Conservation (phyloP, 179 eudicot genomes). For the Silene noctiflora region DNA sequence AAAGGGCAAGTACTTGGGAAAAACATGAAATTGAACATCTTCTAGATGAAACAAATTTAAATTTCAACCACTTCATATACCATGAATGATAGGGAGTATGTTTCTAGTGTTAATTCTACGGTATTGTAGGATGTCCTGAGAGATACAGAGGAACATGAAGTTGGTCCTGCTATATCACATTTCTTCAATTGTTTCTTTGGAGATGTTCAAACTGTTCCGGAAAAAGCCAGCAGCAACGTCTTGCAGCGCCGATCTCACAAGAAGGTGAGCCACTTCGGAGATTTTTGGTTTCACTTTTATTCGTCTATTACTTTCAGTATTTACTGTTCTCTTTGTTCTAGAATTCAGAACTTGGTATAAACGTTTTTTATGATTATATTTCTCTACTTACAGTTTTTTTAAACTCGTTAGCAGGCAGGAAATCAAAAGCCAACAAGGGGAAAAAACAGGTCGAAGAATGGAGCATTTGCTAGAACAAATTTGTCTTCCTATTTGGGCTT, state of each 20-base stretch:
- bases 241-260: constrained; percentile 46
- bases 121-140: constrained; percentile 70
- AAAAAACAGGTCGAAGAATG: constrained; percentile 46
- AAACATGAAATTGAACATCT: background rate
- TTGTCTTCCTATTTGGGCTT: constrained; percentile 42
- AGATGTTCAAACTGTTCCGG: constrained; percentile 43
- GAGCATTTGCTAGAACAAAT: constrained; percentile 38
- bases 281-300: background rate
- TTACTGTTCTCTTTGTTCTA: background rate
- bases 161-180: constrained; percentile 68
- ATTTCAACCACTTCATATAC: background rate
- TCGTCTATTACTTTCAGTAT: background rate
- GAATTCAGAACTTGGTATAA: background rate
- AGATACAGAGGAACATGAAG: constrained; percentile 81
- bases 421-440: constrained; percentile 55
- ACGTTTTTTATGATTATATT: background rate
- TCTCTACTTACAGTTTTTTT: background rate
- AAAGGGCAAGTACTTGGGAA: background rate
- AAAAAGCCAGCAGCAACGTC: constrained; percentile 36
- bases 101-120: background rate
- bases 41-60: background rate
- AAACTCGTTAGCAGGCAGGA: constrained; percentile 32
- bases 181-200: constrained; percentile 88
- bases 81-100: background rate
- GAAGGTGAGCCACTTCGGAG: constrained; percentile 43